Evolutionary conservation across 176 grass and related monocot genomes (phyloP).

Genomic region (Hyparrhenia diplandra): DNA sequence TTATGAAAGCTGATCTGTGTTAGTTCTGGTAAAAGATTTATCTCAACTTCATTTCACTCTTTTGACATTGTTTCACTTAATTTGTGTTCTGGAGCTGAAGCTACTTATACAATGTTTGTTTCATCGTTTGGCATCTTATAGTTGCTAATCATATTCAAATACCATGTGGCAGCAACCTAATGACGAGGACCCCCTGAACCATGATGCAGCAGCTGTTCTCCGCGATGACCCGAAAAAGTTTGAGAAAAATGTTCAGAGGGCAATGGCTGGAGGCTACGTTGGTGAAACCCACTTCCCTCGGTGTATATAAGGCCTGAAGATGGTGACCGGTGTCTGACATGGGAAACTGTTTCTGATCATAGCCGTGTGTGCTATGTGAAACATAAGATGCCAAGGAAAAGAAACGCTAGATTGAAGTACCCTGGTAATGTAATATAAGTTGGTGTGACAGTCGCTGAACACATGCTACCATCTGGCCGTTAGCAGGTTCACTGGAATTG

Average conservation of each 20-base stretch:
- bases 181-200: slow-evolving; percentile 75
- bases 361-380: not conserved
- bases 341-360: not conserved
- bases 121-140: not conserved
- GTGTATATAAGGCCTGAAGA: slow-evolving; percentile 38
- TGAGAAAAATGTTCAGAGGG: slow-evolving; percentile 63
- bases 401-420: not conserved
- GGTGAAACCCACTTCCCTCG: slow-evolving; percentile 59
- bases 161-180: slow-evolving; percentile 67
- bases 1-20: not conserved
- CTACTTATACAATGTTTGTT: not conserved
- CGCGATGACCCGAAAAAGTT: slow-evolving; percentile 71
- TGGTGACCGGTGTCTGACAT: not conserved
- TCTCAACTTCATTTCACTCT: not conserved
- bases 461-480: not conserved
- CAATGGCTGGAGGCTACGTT: slow-evolving; percentile 68
- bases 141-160: slow-evolving; percentile 1
- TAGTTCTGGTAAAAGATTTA: not conserved
- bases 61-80: not conserved
- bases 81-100: not conserved
- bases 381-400: not conserved
- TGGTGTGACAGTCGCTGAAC: not conserved
- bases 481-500: not conserved
- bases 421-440: not conserved
- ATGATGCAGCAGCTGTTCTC: slow-evolving; percentile 62